Percentiles rank a stretch among this genome's conserved stretches.
phyloP scores from a whole-genome alignment of 495 filamentous ascomycete species.

The Monascus purpureus region DNA sequence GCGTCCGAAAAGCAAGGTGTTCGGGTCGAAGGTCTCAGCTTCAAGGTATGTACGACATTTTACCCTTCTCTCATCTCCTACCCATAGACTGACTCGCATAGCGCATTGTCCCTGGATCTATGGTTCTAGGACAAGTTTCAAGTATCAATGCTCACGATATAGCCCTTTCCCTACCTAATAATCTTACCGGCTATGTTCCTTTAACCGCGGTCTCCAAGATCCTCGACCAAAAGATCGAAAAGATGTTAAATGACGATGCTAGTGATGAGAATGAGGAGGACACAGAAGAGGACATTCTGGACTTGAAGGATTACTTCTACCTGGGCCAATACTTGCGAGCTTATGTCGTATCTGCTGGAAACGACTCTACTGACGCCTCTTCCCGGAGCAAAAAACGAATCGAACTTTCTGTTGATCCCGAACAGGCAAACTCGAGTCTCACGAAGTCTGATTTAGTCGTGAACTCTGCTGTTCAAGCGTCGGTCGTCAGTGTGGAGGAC shows the following conservation, averaged over 20 bases:
- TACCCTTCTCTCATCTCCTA: neutral
- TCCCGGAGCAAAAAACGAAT: constrained; percentile 65
- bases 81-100: constrained; percentile 30
- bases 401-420: constrained; percentile 69
- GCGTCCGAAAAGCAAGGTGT: constrained; percentile 38
- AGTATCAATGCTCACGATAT: constrained; percentile 70
- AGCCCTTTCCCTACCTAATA: constrained; percentile 75
- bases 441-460: constrained; percentile 51
- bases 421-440: constrained; percentile 59
- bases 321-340: constrained; percentile 84
- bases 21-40: constrained; percentile 75
- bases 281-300: constrained; percentile 44
- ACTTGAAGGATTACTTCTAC: constrained; percentile 58
- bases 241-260: constrained; percentile 43
- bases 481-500: constrained; percentile 81
- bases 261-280: constrained; percentile 37
- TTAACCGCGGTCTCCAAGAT: constrained; percentile 77
- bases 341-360: constrained; percentile 60
- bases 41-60: constrained; percentile 47
- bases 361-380: constrained; percentile 36
- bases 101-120: constrained; percentile 67
- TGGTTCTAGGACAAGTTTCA: constrained; percentile 75
- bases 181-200: constrained; percentile 76
- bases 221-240: constrained; percentile 53
- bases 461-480: constrained; percentile 69